Percentiles rank a stretch among this genome's conserved stretches.
Conservation (phyloP, 768 basidiomycete species). For the Naganishia kalamii region DNA sequence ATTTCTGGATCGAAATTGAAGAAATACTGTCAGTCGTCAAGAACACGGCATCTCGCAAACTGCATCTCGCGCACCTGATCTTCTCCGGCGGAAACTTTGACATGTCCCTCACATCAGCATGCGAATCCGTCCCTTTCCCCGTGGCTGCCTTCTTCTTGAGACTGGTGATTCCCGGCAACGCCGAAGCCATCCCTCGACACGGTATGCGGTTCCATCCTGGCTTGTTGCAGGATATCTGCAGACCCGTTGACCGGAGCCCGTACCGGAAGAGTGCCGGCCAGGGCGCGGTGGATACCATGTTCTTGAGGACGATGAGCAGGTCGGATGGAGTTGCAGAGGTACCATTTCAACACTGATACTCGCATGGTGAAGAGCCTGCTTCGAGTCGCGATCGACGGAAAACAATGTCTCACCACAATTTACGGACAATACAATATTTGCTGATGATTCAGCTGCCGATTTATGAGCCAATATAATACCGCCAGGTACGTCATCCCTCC, state of each 20-base stretch:
- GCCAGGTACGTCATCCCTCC: constrained; percentile 1
- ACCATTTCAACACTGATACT: too few relatives aligned
- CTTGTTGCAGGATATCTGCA: not conserved
- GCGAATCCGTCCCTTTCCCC: constrained; percentile 8
- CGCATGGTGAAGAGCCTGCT: too few relatives aligned
- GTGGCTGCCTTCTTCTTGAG: constrained; percentile 6
- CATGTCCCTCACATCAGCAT: constrained; percentile 18
- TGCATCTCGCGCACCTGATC: constrained; percentile 6
- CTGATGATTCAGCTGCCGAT: too few relatives aligned
- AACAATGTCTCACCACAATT: not conserved
- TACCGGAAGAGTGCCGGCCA: not conserved
- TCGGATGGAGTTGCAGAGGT: too few relatives aligned
- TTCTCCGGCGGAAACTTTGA: constrained; percentile 16
- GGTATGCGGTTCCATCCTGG: not conserved
- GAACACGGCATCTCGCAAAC: not conserved
- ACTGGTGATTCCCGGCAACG: constrained; percentile 9
- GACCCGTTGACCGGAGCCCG: constrained; percentile 1
- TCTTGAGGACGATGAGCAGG: too few relatives aligned
- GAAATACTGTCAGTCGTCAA: not conserved
- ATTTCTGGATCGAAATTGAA: constrained; percentile 50
- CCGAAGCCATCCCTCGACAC: not conserved
- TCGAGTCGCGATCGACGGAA: too few relatives aligned
- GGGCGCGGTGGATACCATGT: not conserved
- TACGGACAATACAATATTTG: too few relatives aligned
- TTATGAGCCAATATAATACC: too few relatives aligned